Percentiles rank a stretch among this genome's conserved stretches.
Conservation (phyloP, 2,329 filamentous ascomycete species). For the Alternaria solani region DNA sequence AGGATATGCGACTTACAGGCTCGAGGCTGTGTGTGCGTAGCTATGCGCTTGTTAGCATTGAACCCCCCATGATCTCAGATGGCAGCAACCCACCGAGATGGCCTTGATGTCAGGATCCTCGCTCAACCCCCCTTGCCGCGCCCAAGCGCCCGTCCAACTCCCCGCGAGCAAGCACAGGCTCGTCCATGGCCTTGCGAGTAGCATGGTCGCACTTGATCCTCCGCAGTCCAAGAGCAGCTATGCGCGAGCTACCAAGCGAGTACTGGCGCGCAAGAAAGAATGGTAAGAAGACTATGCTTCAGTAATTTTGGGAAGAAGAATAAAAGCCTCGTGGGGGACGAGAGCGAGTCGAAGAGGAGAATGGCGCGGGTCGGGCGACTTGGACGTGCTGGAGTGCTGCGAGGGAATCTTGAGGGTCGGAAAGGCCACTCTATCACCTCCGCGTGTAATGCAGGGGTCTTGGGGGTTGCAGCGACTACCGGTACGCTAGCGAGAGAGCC, state of each 20-base stretch:
- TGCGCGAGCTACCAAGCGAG: constrained; percentile 19
- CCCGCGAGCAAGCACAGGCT: constrained; percentile 50
- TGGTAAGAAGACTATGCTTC: constrained; percentile 36
- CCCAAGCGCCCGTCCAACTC: constrained; percentile 41
- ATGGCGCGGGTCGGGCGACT: constrained; percentile 35
- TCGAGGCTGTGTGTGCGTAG: constrained; percentile 85
- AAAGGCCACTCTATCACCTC: constrained; percentile 33
- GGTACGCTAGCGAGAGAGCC: constrained; percentile 22
- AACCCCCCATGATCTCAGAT: constrained; percentile 3
- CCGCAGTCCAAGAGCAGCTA: constrained; percentile 25
- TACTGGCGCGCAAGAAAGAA: constrained; percentile 34
- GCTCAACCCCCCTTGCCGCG: constrained; percentile 38
- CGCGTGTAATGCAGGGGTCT: constrained; percentile 36
- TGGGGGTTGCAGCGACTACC: constrained; percentile 13
- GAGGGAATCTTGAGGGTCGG: constrained; percentile 16
- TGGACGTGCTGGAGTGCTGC: constrained; percentile 30
- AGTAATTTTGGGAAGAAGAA: constrained; percentile 30
- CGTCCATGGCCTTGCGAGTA: constrained; percentile 46
- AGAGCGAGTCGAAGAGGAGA: constrained; percentile 36
- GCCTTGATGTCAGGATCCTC: constrained; percentile 65
- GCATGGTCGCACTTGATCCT: constrained; percentile 38
- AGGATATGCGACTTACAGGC: constrained; percentile 67
- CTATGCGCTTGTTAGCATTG: constrained; percentile 56
- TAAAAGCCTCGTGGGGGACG: constrained; percentile 12
- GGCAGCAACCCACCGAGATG: constrained; percentile 65